A percentile compares a stretch with the other conserved stretches of the same genome.
phyloP scores from a whole-genome alignment of 768 basidiomycete genomes.

The Psilocybe tampanensis region DNA sequence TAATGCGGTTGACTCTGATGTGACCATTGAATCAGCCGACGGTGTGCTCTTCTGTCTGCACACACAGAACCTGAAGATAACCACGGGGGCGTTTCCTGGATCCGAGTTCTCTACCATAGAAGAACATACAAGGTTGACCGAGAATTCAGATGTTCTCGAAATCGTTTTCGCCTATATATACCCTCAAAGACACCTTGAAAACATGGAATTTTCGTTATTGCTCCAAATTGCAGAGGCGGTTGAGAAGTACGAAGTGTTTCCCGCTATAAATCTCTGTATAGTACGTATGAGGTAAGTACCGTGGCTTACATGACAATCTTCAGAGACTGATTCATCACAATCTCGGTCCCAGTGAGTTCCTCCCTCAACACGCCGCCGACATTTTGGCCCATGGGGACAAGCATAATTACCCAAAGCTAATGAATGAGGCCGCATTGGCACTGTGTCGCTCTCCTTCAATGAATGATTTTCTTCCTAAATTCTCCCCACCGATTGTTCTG shows the following conservation, averaged over 20 bases:
- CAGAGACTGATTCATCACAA: background rate
- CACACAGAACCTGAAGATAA: background rate
- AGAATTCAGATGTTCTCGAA: slow-evolving; percentile 18
- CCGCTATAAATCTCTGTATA: slow-evolving; percentile 11
- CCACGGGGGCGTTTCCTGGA: slow-evolving; percentile 6
- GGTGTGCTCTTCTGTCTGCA: slow-evolving; percentile 5
- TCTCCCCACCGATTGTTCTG: background rate
- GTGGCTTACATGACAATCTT: background rate
- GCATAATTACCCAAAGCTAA: slow-evolving; percentile 15
- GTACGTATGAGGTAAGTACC: slow-evolving; percentile 1
- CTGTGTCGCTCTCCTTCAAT: slow-evolving; percentile 1
- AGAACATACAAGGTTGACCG: slow-evolving; percentile 19
- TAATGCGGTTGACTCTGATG: background rate
- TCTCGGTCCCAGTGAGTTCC: background rate
- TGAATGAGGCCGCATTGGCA: background rate
- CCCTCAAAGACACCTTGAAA: slow-evolving; percentile 16
- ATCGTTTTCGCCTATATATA: slow-evolving; percentile 26
- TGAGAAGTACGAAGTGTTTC: slow-evolving; percentile 7
- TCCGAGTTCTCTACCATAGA: slow-evolving; percentile 13
- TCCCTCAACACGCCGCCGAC: slow-evolving; percentile 5
- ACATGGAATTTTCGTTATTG: slow-evolving; percentile 12
- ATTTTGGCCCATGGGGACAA: slow-evolving; percentile 12
- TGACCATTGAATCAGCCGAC: slow-evolving; percentile 1
- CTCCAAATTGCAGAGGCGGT: slow-evolving; percentile 19
- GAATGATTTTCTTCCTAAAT: background rate